Base-by-base conservation (phyloP, 192 early-diverging fungal genomes). In the Thoreauomyces humboldtii region DNA sequence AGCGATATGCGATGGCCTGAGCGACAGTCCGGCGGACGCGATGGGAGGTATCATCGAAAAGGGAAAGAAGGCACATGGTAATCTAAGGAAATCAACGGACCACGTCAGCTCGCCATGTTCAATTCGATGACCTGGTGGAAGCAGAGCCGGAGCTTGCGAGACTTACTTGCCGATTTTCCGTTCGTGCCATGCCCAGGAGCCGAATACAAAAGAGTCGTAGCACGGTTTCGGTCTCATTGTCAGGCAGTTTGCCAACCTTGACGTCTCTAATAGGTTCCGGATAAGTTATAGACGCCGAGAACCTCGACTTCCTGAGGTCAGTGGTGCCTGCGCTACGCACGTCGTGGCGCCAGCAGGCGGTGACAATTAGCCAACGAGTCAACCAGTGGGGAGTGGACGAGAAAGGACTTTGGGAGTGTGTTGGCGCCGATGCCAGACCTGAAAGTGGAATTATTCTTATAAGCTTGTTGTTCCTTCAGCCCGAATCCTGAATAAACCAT, bases 1-100 rank as follows among this genome's bases (percentile, higher is more conserved):
- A 28, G 22, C 59, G 59, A 19, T 9, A 46, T 2, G 41, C 29
- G 2, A 61, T 61, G 4, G 59, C 44, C 2, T 45, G 41, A 29
- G 59, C 59, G n/a, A 61, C 59, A 2, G 59, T 45, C 42, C 22
- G 21, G 12, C 59, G 59, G 9, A 61, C 43, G 44, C 37, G 43
- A 25, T 28, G 44, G 25, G 38, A 46, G 14, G 37, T 4, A 19
- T 61, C 59, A 32, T 61, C 43, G 31, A 61, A 61, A 19, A 61
- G 43, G 5, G 59, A 61, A 4, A 61, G 27, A 4, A 61, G 32
- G 21, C 59, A 61, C 7, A 42, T 24, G 4, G 59, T 61, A 29
- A 61, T 61, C 43, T 61, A 38, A 7, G 11, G 21, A 22, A 7
- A 24, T 54, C 7, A 7, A 33, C 31, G 32, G 11, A 50, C 9